Evolutionary conservation across 257 asterid species (phyloP).

Genomic region (Anisodus acutangulus): DNA sequence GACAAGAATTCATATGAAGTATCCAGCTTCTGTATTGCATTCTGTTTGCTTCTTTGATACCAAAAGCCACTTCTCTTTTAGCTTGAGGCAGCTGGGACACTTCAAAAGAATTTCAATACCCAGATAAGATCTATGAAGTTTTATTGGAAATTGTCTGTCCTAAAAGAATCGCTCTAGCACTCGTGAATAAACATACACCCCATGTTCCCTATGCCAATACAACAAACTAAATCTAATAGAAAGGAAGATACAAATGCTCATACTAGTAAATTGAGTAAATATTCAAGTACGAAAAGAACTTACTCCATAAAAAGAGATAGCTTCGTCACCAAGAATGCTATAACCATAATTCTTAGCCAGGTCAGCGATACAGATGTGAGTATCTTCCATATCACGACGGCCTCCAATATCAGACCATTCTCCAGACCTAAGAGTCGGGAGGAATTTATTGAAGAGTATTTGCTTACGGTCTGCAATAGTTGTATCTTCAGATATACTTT

Average conservation of each 20-base stretch:
- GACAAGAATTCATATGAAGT: too few species aligned
- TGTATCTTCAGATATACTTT: conserved; percentile 73
- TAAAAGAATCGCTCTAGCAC: not conserved
- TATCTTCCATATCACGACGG: conserved; percentile 81
- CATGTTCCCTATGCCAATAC: not conserved
- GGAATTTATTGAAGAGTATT: conserved; percentile 47
- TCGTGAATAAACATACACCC: too few species aligned
- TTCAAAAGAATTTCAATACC: not conserved
- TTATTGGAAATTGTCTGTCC: not conserved
- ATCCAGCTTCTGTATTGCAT: not conserved
- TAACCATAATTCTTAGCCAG: conserved; percentile 64
- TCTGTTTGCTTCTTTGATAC: not conserved
- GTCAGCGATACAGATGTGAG: conserved; percentile 81
- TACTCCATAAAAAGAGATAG: conserved; percentile 92
- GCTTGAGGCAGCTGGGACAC: too few species aligned
- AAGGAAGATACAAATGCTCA: conserved; percentile 3
- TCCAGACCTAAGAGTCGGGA: conserved; percentile 75
- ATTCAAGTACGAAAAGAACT: conserved; percentile 45
- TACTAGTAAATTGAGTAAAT: not conserved
- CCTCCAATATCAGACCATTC: conserved; percentile 87
- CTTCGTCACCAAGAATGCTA: conserved; percentile 57
- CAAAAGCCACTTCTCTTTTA: not conserved
- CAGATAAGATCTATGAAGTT: not conserved
- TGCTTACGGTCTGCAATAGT: conserved; percentile 49
- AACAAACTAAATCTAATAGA: not conserved